These are phyloP conservation scores for Pulveroboletus sp. DNA, from an alignment of 768 basidiomycete genomes.

Conservation along the genomic window DNA sequence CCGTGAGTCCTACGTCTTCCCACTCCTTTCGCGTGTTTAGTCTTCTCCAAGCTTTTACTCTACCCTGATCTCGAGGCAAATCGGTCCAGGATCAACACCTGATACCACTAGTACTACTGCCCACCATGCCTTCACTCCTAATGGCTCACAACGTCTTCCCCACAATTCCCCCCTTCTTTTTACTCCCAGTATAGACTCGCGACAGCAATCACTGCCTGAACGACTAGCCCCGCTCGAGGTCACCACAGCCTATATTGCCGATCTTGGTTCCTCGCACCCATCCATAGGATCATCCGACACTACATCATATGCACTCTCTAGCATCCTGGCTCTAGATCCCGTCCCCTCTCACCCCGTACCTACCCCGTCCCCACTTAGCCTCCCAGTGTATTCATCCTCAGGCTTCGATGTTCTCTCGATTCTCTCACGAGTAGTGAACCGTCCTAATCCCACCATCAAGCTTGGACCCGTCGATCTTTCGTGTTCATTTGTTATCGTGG, in stretches of 20 bases:
- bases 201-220: conserved; percentile 7
- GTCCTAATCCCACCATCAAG: conserved; percentile 67
- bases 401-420: conserved; percentile 89
- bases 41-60: conserved; percentile 20
- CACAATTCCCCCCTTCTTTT: neutral
- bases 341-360: conserved; percentile 7
- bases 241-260: conserved; percentile 4
- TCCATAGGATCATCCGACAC: conserved; percentile 5
- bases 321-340: neutral
- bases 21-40: conserved; percentile 9
- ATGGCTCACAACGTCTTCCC: neutral
- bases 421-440: conserved; percentile 67
- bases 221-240: conserved; percentile 1
- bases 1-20: conserved; percentile 16
- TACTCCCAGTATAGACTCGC: neutral
- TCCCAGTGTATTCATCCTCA: conserved; percentile 80
- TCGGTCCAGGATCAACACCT: neutral
- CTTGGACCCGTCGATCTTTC: conserved; percentile 92
- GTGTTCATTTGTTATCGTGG: conserved; percentile 89
- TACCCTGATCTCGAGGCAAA: conserved; percentile 16
- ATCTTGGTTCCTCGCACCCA: neutral
- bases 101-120: neutral
- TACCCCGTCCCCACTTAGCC: conserved; percentile 31
- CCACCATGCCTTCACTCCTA: neutral
- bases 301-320: conserved; percentile 4